Base-by-base conservation (phyloP, 2,329 filamentous ascomycete species). In the Orbilia oligospora region DNA sequence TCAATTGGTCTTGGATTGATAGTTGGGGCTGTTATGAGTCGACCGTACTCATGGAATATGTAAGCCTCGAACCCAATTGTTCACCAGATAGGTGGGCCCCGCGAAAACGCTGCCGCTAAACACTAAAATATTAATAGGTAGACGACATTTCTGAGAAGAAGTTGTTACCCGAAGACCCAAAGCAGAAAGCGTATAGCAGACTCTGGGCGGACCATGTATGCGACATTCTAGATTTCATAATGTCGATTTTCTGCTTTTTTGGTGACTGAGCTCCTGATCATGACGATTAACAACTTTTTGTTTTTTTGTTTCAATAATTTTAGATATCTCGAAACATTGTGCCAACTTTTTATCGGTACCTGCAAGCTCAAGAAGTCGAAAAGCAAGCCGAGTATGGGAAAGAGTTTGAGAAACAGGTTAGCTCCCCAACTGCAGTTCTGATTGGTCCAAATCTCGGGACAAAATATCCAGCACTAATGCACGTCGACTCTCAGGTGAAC, bases 21-120 rank as follows among this genome's bases (percentile, higher is more conserved):
- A 82, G 81, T 79, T 97, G 93, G 92, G 90, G 91, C 0, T 93
- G 91, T 82, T 91, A 93, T 82, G 93, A 97, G 83, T 95, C 92
- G 81, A 89, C 89, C 0, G 91, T 97, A 2, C 88, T 97, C 81
- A 88, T 97, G 83, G 93, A 97, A 91, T 97, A 97, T 84, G 90
- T 92, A 85, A 81, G 88, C 83, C 22, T 14, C 18, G n/a, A 33
- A 33, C 18, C 58, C 61, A 27, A 30, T 33, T 46, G 22, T 33
- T 24, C 22, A 41, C 24, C 20, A 14, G 48, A 27, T 41, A 51
- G 56, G 38, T 69, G 24, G 49, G 9, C 51, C 48, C 27, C 27
- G 51, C 51, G 49, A 55, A 58, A 48, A 65, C 24, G 48, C 38
- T 49, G 64, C 36, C 36, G 20, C 56, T 61, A 61, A 61, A 61